phyloP scores from a whole-genome alignment of 2,329 filamentous ascomycete species.

The Conoideocrella luteorostrata region DNA sequence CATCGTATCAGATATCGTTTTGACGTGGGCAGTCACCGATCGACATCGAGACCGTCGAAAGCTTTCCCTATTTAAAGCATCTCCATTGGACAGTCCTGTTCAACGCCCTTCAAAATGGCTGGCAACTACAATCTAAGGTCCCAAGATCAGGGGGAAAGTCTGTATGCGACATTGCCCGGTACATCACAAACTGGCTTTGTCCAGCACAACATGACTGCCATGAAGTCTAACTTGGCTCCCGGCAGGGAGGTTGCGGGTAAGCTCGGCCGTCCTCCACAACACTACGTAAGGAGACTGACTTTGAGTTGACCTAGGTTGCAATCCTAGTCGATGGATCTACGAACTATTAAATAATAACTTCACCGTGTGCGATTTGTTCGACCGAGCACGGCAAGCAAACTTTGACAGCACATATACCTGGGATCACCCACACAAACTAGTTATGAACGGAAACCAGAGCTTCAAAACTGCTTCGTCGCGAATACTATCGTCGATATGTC shows the following conservation, averaged over 20 bases:
- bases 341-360: constrained; percentile 33
- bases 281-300: background rate
- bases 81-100: background rate
- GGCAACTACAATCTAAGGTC: constrained; percentile 21
- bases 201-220: constrained; percentile 22
- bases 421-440: constrained; percentile 30
- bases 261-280: constrained; percentile 3
- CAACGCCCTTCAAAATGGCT: constrained; percentile 18
- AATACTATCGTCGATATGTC: constrained; percentile 30
- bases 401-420: constrained; percentile 25
- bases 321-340: constrained; percentile 35
- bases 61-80: too few species aligned
- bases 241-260: constrained; percentile 22
- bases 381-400: constrained; percentile 24
- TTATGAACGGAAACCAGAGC: constrained; percentile 35
- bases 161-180: constrained; percentile 28
- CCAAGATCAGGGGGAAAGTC: constrained; percentile 19
- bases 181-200: constrained; percentile 22
- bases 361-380: constrained; percentile 28
- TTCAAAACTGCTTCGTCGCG: constrained; percentile 19
- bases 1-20: too few species aligned
- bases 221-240: constrained; percentile 24
- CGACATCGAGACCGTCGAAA: too few species aligned
- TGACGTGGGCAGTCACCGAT: too few species aligned
- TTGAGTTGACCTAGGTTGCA: constrained; percentile 21